Evolutionary conservation across 345 rosid species (phyloP), one percentile per base, ranked within the genome.

Genomic region (Combretum micranthum): DNA sequence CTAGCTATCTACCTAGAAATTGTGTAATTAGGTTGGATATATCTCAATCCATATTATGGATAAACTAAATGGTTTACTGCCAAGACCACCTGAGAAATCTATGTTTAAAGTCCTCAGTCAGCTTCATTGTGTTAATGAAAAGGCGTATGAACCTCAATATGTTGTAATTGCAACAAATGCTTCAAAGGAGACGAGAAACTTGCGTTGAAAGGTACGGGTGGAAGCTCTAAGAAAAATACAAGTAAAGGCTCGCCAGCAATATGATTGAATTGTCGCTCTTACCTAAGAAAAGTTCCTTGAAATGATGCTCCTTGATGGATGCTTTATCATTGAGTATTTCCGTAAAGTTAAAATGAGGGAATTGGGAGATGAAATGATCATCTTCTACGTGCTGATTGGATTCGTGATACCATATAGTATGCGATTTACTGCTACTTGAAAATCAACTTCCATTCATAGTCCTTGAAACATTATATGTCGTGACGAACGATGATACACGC

Each of bases 281-380:
- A 6, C 15, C 15, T 0, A n/a, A 3, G 67, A 71, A 15, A 56
- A 57, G 3, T 68, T 74, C 37, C 42, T 65, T 10, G 50, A 64
- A 53, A 65, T 77, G 74, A 15, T 70, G 72, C 58, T 73, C 2
- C 64, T 77, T 54, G 78, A 73, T 53, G 69, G 60, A 0, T 68
- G 57, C 55, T 62, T 62, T 26, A 49, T 70, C 15, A 37, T 56
- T 18, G 65, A 66, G 59, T 15, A 64, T 0, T 20, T 72, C 50
- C 46, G 52, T 39, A 52, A 39, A 47, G 37, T 9, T 13, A 14
- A 15, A 3, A 26, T 1, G 12, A 1, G 16, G 20, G 16, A 13
- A 46, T 17, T 3, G 1, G 9, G 21, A 12, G 22, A 22, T 46
- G 9, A 17, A 2, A 17, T 16, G 51, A 50, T 21, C 56, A 59